A percentile compares a stretch with the other conserved stretches of the same genome.
phyloP scores from a whole-genome alignment of 495 filamentous ascomycete genomes.

The Aspergillus wentii region DNA sequence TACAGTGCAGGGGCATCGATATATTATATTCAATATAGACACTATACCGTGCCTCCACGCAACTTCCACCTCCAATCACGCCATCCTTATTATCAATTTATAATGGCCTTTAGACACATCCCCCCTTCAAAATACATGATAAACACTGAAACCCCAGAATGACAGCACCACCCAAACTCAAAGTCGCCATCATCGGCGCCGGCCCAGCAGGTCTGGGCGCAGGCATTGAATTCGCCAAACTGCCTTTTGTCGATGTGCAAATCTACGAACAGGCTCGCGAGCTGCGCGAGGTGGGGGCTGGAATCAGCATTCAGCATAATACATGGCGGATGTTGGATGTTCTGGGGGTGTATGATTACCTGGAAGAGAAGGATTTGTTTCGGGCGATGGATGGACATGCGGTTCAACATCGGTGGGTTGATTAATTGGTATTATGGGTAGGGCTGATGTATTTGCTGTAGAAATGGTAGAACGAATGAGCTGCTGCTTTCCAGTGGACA shows the following conservation, averaged over 20 bases:
- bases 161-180: no score
- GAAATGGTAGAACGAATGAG: constrained; percentile 16
- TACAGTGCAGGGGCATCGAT: no score
- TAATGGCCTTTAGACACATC: no score
- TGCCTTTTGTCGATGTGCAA: constrained; percentile 37
- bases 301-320: constrained; percentile 35
- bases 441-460: not conserved
- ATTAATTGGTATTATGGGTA: no score
- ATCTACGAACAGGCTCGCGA: constrained; percentile 46
- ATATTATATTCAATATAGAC: no score
- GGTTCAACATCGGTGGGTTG: constrained; percentile 16
- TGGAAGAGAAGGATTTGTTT: constrained; percentile 14
- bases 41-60: no score
- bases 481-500: constrained; percentile 9
- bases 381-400: constrained; percentile 13
- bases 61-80: no score
- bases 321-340: constrained; percentile 23
- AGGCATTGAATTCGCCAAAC: constrained; percentile 42
- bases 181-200: constrained; percentile 41
- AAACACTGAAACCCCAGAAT: no score
- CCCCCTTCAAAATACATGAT: no score
- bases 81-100: no score
- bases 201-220: constrained; percentile 45
- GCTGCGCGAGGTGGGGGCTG: constrained; percentile 44
- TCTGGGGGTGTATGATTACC: constrained; percentile 14